phyloP scores from a whole-genome alignment of 106 monocot genomes.

The Allium cepa region DNA sequence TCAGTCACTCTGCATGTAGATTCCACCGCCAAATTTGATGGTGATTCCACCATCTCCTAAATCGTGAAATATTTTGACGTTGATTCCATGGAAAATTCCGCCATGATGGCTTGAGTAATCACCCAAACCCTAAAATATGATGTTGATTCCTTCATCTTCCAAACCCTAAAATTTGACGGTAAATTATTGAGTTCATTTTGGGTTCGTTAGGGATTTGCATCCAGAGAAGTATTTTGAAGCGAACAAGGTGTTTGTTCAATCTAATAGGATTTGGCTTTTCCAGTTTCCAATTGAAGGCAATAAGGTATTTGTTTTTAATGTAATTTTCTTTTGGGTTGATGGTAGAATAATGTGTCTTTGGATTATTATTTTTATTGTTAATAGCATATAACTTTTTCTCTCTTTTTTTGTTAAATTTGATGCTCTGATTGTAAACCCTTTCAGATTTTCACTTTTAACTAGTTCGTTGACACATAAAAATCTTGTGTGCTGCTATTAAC shows the following conservation, averaged over 20 bases:
- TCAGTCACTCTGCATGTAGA: too few relatives aligned
- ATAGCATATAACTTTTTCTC: neutral
- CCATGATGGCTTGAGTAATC: slow-evolving; percentile 56
- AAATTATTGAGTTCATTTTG: too few relatives aligned
- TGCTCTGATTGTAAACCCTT: neutral
- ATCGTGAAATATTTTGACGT: too few relatives aligned
- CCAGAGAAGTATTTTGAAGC: slow-evolving; percentile 53
- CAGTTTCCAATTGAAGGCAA: slow-evolving; percentile 59
- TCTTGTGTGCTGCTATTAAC: too few relatives aligned
- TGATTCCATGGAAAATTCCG: slow-evolving; percentile 60
- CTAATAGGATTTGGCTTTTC: slow-evolving; percentile 34
- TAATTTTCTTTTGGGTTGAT: neutral
- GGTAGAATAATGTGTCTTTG: neutral
- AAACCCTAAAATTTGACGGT: neutral
- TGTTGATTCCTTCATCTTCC: neutral
- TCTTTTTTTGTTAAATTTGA: neutral
- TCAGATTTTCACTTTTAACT: neutral
- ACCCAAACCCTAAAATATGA: neutral
- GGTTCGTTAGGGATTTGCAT: slow-evolving; percentile 42
- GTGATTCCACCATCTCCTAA: too few relatives aligned
- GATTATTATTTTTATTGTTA: neutral
- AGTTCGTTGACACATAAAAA: neutral
- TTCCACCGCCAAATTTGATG: too few relatives aligned
- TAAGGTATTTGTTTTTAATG: slow-evolving; percentile 20
- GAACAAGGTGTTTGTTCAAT: slow-evolving; percentile 34